phyloP scores from a whole-genome alignment of 2,329 filamentous ascomycete species.

The Aciculosporium take region DNA sequence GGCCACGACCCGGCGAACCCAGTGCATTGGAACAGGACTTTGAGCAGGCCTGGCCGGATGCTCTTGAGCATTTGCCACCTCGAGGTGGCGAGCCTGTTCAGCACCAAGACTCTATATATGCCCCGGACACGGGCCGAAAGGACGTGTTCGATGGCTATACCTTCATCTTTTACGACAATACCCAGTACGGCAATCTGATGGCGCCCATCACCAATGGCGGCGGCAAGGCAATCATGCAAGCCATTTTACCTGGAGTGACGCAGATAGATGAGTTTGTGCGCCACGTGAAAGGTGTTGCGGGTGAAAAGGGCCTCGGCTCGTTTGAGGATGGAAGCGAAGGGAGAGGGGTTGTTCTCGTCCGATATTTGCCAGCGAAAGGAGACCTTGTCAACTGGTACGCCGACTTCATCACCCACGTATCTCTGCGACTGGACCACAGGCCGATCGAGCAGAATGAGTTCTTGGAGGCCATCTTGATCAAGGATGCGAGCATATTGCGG shows the following conservation, averaged over 20 bases:
- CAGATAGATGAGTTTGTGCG: constrained; percentile 61
- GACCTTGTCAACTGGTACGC: constrained; percentile 50
- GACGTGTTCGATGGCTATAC: constrained; percentile 76
- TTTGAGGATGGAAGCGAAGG: constrained; percentile 50
- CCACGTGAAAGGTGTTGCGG: constrained; percentile 61
- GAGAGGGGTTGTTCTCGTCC: constrained; percentile 65
- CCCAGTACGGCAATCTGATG: constrained; percentile 62
- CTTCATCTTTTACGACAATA: constrained; percentile 69
- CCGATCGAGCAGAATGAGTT: constrained; percentile 85
- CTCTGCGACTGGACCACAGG: constrained; percentile 60
- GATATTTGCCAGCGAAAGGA: constrained; percentile 47
- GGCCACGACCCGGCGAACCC: constrained; percentile 34
- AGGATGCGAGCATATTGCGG: constrained; percentile 59
- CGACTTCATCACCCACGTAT: constrained; percentile 54
- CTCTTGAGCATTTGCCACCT: constrained; percentile 56
- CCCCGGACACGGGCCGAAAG: constrained; percentile 49
- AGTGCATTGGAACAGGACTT: constrained; percentile 66
- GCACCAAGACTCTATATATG: constrained; percentile 53
- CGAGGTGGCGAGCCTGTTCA: constrained; percentile 61
- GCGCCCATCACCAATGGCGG: constrained; percentile 63
- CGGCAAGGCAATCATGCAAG: constrained; percentile 63
- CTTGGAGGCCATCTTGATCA: constrained; percentile 73
- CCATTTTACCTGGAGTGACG: constrained; percentile 48
- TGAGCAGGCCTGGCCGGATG: constrained; percentile 61
- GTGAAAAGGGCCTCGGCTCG: constrained; percentile 54